phyloP scores from a whole-genome alignment of 2,329 filamentous ascomycete species.

The Apiospora phragmitis region DNA sequence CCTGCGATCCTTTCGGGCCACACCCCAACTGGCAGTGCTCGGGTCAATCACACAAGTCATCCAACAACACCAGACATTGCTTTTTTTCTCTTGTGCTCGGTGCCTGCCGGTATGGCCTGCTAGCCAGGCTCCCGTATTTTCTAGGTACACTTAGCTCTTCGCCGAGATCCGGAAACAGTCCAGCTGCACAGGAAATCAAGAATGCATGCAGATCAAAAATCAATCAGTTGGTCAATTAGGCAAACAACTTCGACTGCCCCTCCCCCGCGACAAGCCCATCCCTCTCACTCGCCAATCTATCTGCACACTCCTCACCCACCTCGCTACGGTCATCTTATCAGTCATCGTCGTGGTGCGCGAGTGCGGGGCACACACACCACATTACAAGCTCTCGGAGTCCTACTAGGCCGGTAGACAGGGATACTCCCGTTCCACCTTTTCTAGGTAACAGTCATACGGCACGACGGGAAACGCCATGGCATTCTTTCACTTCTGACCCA shows the following conservation, averaged over 20 bases:
- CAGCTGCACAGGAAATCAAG: not conserved
- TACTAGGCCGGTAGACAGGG: not conserved
- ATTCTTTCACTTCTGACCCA: not conserved
- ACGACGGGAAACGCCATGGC: no score
- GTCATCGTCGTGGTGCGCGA: not conserved
- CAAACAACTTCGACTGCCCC: not conserved
- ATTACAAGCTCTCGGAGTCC: not conserved
- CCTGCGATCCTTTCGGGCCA: not conserved
- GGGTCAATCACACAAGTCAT: not conserved
- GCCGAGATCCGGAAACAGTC: not conserved
- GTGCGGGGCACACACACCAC: not conserved
- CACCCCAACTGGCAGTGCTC: not conserved
- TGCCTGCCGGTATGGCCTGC: not conserved
- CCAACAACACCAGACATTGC: not conserved
- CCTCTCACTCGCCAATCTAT: not conserved
- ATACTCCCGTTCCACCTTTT: not conserved
- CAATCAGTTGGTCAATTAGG: conserved; percentile 3
- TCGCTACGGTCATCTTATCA: not conserved
- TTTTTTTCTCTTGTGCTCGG: not conserved
- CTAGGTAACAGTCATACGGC: not conserved
- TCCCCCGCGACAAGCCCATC: not conserved
- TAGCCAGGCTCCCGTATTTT: not conserved
- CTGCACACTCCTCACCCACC: not conserved
- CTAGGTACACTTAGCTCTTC: not conserved
- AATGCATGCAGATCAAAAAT: not conserved